Conservation (phyloP, 768 basidiomycete genomes). For the Xanthoconium stramineum region DNA sequence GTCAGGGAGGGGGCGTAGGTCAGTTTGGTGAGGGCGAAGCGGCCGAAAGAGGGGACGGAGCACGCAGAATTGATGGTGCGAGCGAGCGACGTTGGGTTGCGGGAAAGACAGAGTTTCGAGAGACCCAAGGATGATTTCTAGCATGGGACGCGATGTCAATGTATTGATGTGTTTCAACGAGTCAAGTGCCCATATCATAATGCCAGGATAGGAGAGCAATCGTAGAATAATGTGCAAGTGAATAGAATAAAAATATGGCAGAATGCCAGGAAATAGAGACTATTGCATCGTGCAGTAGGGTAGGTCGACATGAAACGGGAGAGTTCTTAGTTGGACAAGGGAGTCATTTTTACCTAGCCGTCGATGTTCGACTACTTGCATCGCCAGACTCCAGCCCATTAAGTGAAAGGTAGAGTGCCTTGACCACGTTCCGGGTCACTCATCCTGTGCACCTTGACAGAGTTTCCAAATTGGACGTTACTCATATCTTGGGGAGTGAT, state of each 20-base stretch:
- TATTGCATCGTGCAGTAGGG: neutral
- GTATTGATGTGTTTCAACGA: no score
- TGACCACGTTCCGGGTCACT: constrained; percentile 74
- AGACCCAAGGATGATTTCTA: neutral
- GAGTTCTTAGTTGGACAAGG: no score
- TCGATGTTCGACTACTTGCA: no score
- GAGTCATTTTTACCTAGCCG: no score
- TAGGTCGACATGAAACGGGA: neutral
- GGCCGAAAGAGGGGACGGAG: neutral
- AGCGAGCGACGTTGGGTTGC: constrained; percentile 9
- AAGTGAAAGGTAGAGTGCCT: constrained; percentile 36
- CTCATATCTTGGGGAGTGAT: constrained; percentile 97
- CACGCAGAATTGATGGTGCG: neutral
- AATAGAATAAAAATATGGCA: constrained; percentile 9
- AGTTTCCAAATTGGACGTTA: constrained; percentile 60
- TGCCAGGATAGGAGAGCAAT: neutral
- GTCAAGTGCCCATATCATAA: no score
- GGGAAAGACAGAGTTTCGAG: constrained; percentile 7
- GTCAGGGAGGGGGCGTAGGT: constrained; percentile 16
- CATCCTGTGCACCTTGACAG: constrained; percentile 77
- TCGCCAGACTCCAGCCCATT: no score
- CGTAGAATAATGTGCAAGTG: constrained; percentile 2
- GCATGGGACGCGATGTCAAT: no score
- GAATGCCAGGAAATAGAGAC: neutral
- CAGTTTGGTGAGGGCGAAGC: constrained; percentile 12